Conservation (phyloP, 2,329 filamentous ascomycete genomes). For the Monosporascus sp. region DNA sequence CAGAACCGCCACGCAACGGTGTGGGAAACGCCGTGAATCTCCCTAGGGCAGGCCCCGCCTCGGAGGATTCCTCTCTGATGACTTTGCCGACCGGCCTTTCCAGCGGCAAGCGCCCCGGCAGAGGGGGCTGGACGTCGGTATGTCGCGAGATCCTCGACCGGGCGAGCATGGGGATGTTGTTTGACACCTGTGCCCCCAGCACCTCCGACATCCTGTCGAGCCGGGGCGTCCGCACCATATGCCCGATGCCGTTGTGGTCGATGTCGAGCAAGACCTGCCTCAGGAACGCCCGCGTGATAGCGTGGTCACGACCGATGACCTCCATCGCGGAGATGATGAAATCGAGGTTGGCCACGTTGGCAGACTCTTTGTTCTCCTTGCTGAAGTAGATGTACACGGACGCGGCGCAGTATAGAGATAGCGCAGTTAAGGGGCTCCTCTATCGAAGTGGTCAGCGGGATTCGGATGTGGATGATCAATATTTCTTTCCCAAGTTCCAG, state of each 20-base stretch:
- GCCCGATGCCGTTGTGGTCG: slow-evolving; percentile 42
- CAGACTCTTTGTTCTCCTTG: slow-evolving; percentile 51
- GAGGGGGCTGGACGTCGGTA: slow-evolving; percentile 32
- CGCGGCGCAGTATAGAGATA: slow-evolving; percentile 80
- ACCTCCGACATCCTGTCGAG: slow-evolving; percentile 27
- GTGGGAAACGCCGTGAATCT: not conserved
- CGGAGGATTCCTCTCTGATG: slow-evolving; percentile 6
- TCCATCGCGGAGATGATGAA: slow-evolving; percentile 77
- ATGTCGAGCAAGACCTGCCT: slow-evolving; percentile 81
- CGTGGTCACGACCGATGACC: slow-evolving; percentile 65
- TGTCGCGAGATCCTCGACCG: slow-evolving; percentile 38
- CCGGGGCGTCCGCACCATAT: slow-evolving; percentile 30
- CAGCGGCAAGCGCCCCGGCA: slow-evolving; percentile 41
- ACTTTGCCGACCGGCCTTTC: slow-evolving; percentile 24
- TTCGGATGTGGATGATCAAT: not conserved
- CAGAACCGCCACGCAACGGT: not conserved
- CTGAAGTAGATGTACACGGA: slow-evolving; percentile 71
- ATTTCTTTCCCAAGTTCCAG: no score
- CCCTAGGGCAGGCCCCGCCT: not conserved
- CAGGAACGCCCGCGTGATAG: slow-evolving; percentile 77
- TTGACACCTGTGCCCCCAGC: slow-evolving; percentile 20
- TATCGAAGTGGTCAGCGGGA: slow-evolving; percentile 26
- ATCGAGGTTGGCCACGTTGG: slow-evolving; percentile 51
- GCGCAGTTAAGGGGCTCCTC: slow-evolving; percentile 73
- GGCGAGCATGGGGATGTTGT: slow-evolving; percentile 43